These are phyloP conservation scores for Claviceps cyperi DNA, from an alignment of 2,329 filamentous ascomycete species.

Conservation along the genomic window DNA sequence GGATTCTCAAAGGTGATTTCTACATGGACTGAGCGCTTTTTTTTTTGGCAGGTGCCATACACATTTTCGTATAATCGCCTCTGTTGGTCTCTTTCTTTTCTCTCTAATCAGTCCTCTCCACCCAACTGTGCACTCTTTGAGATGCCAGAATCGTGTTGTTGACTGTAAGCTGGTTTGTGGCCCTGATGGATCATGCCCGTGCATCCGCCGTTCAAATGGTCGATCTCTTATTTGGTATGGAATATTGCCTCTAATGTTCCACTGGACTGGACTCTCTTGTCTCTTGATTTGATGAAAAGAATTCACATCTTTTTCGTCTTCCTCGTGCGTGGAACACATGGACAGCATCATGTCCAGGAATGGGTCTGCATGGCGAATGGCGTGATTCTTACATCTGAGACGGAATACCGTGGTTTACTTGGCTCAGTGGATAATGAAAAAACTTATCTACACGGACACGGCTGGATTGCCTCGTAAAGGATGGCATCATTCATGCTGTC, in stretches of 20 bases:
- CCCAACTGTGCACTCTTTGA: too few species aligned
- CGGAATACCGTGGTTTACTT: too few species aligned
- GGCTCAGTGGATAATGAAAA: too few species aligned
- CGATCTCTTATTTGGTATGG: not conserved
- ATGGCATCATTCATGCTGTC: too few species aligned
- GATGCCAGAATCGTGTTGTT: too few species aligned
- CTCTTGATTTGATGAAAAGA: not conserved
- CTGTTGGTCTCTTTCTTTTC: not conserved
- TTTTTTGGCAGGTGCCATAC: too few species aligned
- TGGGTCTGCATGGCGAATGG: not conserved
- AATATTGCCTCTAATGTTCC: not conserved
- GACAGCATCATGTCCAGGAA: not conserved
- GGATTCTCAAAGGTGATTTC: slow-evolving; percentile 94
- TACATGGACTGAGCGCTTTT: slow-evolving; percentile 64
- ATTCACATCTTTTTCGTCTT: not conserved
- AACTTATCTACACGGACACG: too few species aligned
- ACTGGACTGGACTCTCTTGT: not conserved
- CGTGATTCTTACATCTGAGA: not conserved
- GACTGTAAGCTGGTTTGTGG: too few species aligned
- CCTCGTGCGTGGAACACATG: not conserved
- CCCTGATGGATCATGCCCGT: not conserved
- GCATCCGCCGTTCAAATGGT: not conserved
- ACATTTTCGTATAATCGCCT: too few species aligned
- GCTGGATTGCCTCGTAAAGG: too few species aligned
- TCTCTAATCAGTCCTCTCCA: not conserved